Evolutionary conservation across 352 stramenopile species (phyloP).

Genomic region (Pythium insidiosum): DNA sequence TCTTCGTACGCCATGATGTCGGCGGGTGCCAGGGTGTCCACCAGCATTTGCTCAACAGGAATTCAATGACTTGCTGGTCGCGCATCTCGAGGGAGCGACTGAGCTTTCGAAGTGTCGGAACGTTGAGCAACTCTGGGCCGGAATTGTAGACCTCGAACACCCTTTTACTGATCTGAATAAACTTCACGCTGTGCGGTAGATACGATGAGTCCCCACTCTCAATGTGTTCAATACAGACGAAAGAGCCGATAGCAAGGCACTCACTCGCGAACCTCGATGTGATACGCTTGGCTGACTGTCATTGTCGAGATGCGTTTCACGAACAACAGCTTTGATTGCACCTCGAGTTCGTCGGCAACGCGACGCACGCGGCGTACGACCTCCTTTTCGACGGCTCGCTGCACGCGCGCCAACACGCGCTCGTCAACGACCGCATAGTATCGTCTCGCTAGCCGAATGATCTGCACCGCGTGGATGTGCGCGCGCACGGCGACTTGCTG

Average conservation of each 20-base stretch:
- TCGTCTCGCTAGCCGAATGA: slow-evolving; percentile 24
- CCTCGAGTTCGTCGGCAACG: slow-evolving; percentile 38
- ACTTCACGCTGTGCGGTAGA: slow-evolving; percentile 39
- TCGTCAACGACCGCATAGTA: slow-evolving; percentile 53
- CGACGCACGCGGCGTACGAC: slow-evolving; percentile 31
- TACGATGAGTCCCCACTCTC: too few relatives aligned
- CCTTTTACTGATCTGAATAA: slow-evolving; percentile 44
- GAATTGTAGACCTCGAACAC: slow-evolving; percentile 22
- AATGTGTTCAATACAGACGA: too few relatives aligned
- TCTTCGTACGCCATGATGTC: slow-evolving; percentile 52
- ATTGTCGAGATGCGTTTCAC: slow-evolving; percentile 58
- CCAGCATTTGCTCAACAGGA: slow-evolving; percentile 17
- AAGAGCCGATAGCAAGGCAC: slow-evolving; percentile 7
- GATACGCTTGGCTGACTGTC: slow-evolving; percentile 39
- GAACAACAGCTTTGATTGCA: slow-evolving; percentile 49
- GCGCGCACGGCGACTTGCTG: slow-evolving; percentile 20
- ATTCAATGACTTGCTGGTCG: slow-evolving; percentile 16
- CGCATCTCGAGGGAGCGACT: slow-evolving; percentile 13
- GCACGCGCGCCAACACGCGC: slow-evolving; percentile 33
- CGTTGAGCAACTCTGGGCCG: slow-evolving; percentile 16
- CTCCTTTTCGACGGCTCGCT: slow-evolving; percentile 40
- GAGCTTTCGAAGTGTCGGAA: slow-evolving; percentile 16
- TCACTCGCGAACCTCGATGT: slow-evolving; percentile 41
- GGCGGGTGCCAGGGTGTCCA: slow-evolving; percentile 50
- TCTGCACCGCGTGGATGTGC: slow-evolving; percentile 21